Percentiles rank a stretch among this genome's conserved stretches.
Evolutionary conservation across 1,284 basidiomycete genomes (phyloP).

Genomic region (Athelia psychrophila): DNA sequence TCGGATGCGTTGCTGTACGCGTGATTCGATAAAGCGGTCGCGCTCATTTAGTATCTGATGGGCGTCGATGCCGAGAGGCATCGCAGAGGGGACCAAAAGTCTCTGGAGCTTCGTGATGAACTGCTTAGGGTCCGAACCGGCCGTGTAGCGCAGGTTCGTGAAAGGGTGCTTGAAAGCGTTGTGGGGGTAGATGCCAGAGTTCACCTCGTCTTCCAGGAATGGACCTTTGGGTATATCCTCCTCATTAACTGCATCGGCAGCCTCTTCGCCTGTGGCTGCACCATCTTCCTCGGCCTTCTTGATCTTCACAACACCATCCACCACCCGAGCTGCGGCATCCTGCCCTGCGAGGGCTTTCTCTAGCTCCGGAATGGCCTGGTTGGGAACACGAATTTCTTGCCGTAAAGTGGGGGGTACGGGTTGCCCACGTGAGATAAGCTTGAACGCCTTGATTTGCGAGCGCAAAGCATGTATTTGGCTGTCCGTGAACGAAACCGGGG

Average conservation of each 20-base stretch:
- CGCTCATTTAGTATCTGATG: conserved; percentile 90
- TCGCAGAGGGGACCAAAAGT: conserved; percentile 83
- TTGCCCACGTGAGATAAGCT: conserved; percentile 75
- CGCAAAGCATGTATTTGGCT: conserved; percentile 86
- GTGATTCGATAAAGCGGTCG: conserved; percentile 87
- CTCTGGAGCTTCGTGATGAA: conserved; percentile 77
- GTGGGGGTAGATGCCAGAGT: conserved; percentile 90
- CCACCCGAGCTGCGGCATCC: conserved; percentile 60
- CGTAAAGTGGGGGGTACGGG: conserved; percentile 82
- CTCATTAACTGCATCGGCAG: conserved; percentile 35
- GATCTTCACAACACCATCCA: conserved; percentile 79
- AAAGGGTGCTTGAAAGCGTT: conserved; percentile 90
- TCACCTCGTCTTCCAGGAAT: conserved; percentile 78
- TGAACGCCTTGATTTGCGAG: conserved; percentile 89
- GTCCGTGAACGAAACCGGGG: conserved; percentile 77
- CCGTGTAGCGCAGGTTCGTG: conserved; percentile 65
- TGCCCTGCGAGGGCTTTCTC: conserved; percentile 60
- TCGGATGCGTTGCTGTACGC: conserved; percentile 85
- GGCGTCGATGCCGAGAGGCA: conserved; percentile 93
- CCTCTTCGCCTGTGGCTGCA: conserved; percentile 42
- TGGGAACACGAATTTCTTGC: conserved; percentile 70
- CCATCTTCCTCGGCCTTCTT: conserved; percentile 51
- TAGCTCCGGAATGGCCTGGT: conserved; percentile 55
- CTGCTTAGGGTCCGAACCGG: conserved; percentile 55
- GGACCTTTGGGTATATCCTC: conserved; percentile 63